Conservation (phyloP, 805 yeast genomes). For the Grigorovia yakushimaensis region DNA sequence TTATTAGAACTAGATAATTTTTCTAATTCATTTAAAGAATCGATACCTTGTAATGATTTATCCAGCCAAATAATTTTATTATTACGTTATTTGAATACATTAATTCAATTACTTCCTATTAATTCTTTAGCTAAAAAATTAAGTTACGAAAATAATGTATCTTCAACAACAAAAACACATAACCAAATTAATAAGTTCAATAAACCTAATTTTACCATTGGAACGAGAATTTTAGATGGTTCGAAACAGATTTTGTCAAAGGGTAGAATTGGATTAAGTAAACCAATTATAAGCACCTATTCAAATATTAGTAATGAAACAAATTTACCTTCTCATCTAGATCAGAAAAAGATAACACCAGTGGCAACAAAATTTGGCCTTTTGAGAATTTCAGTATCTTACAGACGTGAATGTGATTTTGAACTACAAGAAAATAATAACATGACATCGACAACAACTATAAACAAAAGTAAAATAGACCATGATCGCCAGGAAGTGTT, state of each 20-base stretch:
- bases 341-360: slow-evolving; percentile 56
- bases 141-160: neutral
- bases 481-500: neutral
- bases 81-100: slow-evolving; percentile 64
- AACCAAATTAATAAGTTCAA: neutral
- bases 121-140: slow-evolving; percentile 41
- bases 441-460: neutral
- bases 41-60: slow-evolving; percentile 26
- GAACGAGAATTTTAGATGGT: slow-evolving; percentile 64
- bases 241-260: slow-evolving; percentile 66
- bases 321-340: slow-evolving; percentile 39
- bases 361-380: slow-evolving; percentile 70
- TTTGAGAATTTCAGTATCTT: slow-evolving; percentile 66
- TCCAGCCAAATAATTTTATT: slow-evolving; percentile 67
- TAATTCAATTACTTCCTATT: slow-evolving; percentile 60
- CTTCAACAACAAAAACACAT: neutral
- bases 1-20: slow-evolving; percentile 60
- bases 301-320: slow-evolving; percentile 29
- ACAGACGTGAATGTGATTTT: slow-evolving; percentile 63
- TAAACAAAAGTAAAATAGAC: neutral
- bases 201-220: slow-evolving; percentile 26
- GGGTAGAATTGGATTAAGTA: slow-evolving; percentile 79
- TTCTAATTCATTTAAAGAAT: slow-evolving; percentile 30
- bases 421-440: slow-evolving; percentile 27
- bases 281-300: slow-evolving; percentile 40